These are phyloP conservation scores for Colletotrichum sp. DNA, from an alignment of 2,329 filamentous ascomycete genomes.

Conservation along the genomic window DNA sequence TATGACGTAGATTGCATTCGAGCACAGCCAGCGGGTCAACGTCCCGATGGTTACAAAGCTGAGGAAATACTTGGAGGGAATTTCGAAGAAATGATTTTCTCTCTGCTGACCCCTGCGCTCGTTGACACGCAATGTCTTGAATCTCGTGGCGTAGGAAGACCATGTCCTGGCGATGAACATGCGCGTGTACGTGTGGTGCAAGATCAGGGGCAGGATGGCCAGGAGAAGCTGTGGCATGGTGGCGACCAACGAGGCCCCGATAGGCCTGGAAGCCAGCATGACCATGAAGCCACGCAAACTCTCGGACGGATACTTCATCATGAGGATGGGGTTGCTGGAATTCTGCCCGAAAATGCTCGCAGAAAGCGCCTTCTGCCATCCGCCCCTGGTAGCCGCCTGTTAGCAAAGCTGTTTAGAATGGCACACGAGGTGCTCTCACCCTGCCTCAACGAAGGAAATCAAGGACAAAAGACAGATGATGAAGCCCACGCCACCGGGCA, in stretches of 20 bases:
- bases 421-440: background rate
- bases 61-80: background rate
- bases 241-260: background rate
- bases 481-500: background rate
- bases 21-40: background rate
- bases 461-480: background rate
- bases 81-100: background rate
- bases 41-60: background rate
- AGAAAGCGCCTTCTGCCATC: background rate
- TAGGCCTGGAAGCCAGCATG: background rate
- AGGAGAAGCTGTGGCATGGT: background rate
- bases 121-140: background rate
- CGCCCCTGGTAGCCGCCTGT: background rate
- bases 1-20: background rate
- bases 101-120: background rate
- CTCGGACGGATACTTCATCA: background rate
- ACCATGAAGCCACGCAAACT: background rate
- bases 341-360: background rate
- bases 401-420: background rate
- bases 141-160: background rate
- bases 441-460: background rate
- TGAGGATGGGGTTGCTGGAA: background rate
- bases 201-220: background rate
- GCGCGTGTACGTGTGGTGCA: background rate
- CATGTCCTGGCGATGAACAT: background rate